Conservation (phyloP, 2,329 filamentous ascomycete species). For the Nemania bipapillata region DNA sequence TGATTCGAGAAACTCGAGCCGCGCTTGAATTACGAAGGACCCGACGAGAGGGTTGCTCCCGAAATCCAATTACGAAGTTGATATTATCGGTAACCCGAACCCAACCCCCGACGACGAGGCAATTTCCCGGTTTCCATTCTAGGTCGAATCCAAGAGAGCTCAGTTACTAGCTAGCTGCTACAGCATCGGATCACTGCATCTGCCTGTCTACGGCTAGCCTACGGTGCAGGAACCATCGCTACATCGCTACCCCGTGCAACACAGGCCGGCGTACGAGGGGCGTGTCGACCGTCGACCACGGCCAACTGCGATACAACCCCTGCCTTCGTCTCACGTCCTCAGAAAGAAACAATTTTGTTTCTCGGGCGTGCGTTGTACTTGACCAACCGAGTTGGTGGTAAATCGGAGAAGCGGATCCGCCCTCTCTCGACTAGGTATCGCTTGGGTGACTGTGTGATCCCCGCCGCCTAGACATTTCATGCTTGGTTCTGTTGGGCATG, state of each 20-base stretch:
- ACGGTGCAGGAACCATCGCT: slow-evolving; percentile 43
- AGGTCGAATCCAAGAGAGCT: background rate
- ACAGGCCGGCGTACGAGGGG: slow-evolving; percentile 26
- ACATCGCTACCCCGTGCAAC: slow-evolving; percentile 42
- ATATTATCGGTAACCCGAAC: background rate
- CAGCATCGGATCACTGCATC: slow-evolving; percentile 46
- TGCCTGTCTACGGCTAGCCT: slow-evolving; percentile 44
- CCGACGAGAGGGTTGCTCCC: background rate
- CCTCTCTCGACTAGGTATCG: background rate
- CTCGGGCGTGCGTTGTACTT: background rate
- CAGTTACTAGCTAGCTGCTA: slow-evolving; percentile 27
- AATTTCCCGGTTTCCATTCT: slow-evolving; percentile 21
- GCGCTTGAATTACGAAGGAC: background rate
- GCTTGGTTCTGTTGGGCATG: slow-evolving; percentile 37
- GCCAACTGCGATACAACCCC: background rate
- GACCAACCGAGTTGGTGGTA: slow-evolving; percentile 21
- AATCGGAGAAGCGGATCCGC: slow-evolving; percentile 22
- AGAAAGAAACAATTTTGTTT: slow-evolving; percentile 11
- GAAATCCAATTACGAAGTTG: slow-evolving; percentile 1
- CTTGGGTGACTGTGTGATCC: slow-evolving; percentile 43
- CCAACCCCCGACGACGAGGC: background rate
- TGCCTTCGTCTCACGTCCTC: background rate
- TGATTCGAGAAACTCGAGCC: slow-evolving; percentile 6
- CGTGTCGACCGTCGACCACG: background rate
- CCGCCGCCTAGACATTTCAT: slow-evolving; percentile 41